Conservation (phyloP, 2,329 filamentous ascomycete genomes). For the Gnomoniopsis smithogilvyi region DNA sequence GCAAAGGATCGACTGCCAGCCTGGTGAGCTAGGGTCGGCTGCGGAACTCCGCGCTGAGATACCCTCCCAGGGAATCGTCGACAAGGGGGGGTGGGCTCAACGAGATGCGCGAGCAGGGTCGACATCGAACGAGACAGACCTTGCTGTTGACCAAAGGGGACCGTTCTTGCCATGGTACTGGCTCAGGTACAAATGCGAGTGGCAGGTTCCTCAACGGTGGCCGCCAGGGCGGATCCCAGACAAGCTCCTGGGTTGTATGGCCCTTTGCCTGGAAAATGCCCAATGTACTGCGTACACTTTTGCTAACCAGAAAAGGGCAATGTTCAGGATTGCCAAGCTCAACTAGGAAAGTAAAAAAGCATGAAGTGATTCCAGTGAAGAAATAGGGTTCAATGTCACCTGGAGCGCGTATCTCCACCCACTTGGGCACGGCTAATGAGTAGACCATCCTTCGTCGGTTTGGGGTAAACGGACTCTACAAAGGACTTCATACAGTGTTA, state of each 20-base stretch:
- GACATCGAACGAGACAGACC: neutral
- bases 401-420: no score
- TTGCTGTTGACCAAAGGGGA: neutral
- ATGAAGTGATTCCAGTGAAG: neutral
- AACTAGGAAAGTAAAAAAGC: neutral
- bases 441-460: neutral
- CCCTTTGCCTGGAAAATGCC: no score
- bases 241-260: no score
- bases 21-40: neutral
- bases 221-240: no score
- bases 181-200: no score
- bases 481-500: neutral
- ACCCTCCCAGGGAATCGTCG: neutral
- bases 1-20: neutral
- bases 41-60: neutral
- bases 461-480: neutral
- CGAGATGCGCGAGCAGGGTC: neutral
- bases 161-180: neutral
- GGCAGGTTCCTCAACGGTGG: no score
- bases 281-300: no score
- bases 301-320: neutral
- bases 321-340: neutral
- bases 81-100: neutral
- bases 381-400: neutral
- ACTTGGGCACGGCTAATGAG: neutral